These are phyloP conservation scores for Adansonia gregorii DNA, from an alignment of 441 rosid species.

Conservation along the genomic window DNA sequence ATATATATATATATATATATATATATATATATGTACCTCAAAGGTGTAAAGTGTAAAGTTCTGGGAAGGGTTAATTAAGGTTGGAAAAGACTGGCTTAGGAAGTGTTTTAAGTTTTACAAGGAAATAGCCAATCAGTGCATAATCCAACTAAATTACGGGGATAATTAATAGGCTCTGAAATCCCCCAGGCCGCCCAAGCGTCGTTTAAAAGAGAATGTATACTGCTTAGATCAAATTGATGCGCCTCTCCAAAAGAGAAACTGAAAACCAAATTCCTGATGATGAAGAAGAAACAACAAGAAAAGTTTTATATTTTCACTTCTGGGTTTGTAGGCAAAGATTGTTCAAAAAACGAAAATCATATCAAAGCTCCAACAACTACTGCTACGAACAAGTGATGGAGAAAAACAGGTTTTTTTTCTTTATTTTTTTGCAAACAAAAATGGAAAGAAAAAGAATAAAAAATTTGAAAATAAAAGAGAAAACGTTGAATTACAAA, in stretches of 20 bases:
- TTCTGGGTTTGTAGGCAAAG: background rate
- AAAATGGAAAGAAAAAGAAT: no score
- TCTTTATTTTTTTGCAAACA: background rate
- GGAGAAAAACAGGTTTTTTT: no score
- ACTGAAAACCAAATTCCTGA: background rate
- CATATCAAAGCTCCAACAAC: background rate
- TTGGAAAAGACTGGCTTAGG: slow-evolving; percentile 23
- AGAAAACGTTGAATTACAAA: slow-evolving; percentile 1
- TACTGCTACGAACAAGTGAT: background rate
- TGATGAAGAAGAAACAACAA: background rate
- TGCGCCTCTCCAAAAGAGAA: background rate
- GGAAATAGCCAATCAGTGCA: background rate
- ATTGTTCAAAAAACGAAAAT: background rate
- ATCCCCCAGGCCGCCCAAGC: background rate
- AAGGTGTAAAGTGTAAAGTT: background rate
- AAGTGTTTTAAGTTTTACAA: slow-evolving; percentile 20
- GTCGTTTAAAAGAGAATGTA: background rate
- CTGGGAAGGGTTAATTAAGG: slow-evolving; percentile 25
- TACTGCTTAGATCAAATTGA: background rate
- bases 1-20: background rate
- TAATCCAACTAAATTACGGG: background rate
- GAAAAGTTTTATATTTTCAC: background rate
- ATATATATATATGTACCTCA: background rate
- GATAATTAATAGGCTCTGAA: background rate
- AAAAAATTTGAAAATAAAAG: background rate